phyloP scores from a whole-genome alignment of 139 green algal species.

The Pleodorina starrii region DNA sequence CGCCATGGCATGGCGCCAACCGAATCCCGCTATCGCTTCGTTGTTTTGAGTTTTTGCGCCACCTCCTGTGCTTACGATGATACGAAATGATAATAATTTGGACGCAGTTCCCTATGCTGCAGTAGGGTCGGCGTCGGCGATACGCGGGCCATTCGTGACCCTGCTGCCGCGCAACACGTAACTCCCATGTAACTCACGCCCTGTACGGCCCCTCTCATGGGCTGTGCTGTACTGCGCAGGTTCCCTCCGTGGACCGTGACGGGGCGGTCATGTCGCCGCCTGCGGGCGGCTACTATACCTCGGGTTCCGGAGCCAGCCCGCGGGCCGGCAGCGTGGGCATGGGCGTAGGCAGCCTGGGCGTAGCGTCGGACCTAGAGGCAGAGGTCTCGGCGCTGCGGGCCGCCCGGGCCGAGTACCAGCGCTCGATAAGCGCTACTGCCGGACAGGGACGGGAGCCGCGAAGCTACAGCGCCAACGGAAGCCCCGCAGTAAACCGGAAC shows the following conservation, averaged over 20 bases:
- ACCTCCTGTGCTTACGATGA: no score
- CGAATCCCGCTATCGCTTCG: no score
- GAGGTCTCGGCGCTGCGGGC: conserved; percentile 45
- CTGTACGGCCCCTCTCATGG: no score
- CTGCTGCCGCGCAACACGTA: no score
- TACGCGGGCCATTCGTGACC: no score
- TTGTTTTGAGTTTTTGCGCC: no score
- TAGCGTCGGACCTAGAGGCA: conserved; percentile 11
- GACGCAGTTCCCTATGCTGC: no score
- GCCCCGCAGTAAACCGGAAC: neutral
- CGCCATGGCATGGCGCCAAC: no score
- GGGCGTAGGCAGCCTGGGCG: neutral
- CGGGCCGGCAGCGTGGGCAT: neutral
- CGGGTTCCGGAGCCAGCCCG: neutral
- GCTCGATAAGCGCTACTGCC: conserved; percentile 21
- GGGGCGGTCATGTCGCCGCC: neutral
- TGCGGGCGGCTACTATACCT: neutral
- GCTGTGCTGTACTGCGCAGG: no score
- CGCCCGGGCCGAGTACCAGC: conserved; percentile 49
- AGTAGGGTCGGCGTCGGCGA: no score
- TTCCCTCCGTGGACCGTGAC: neutral
- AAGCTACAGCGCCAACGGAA: conserved; percentile 11
- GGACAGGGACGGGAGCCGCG: neutral
- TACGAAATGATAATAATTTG: no score
- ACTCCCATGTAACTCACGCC: no score